A percentile compares a stretch with the other conserved stretches of the same genome.
Conservation (phyloP, 1,284 basidiomycete species). For the Sporisorium exsertum region DNA sequence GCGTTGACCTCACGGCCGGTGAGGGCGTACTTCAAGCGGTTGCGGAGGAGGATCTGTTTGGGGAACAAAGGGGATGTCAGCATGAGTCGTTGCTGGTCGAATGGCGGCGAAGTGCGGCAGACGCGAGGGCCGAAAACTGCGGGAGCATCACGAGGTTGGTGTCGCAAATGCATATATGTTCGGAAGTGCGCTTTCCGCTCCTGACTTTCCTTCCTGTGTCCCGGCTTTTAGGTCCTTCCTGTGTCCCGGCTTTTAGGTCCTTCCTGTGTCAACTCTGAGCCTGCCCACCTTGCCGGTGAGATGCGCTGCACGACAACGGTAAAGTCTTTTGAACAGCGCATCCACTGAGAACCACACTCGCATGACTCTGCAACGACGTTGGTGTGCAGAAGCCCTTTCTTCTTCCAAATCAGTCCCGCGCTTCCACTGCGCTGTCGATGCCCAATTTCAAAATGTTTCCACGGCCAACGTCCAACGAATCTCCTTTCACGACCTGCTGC, state of each 20-base stretch:
- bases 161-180: background rate
- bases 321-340: no score
- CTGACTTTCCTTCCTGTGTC: no score
- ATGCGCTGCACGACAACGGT: background rate
- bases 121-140: background rate
- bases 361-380: no score
- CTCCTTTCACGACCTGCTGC: background rate
- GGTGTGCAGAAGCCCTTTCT: no score
- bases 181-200: background rate
- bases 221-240: background rate
- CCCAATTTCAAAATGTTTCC: background rate
- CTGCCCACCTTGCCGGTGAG: background rate
- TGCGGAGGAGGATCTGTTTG: slow-evolving; percentile 86
- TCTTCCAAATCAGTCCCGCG: no score
- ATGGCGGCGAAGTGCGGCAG: background rate
- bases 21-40: slow-evolving; percentile 98
- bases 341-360: no score
- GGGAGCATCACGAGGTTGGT: slow-evolving; percentile 7
- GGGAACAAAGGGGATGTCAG: slow-evolving; percentile 7
- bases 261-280: no score
- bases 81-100: background rate
- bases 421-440: background rate
- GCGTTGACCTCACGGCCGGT: slow-evolving; percentile 94
- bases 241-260: background rate
- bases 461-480: no score